Evolutionary conservation across 192 early-diverging fungal species (phyloP).

Genomic region (Backusella macrospora): DNA sequence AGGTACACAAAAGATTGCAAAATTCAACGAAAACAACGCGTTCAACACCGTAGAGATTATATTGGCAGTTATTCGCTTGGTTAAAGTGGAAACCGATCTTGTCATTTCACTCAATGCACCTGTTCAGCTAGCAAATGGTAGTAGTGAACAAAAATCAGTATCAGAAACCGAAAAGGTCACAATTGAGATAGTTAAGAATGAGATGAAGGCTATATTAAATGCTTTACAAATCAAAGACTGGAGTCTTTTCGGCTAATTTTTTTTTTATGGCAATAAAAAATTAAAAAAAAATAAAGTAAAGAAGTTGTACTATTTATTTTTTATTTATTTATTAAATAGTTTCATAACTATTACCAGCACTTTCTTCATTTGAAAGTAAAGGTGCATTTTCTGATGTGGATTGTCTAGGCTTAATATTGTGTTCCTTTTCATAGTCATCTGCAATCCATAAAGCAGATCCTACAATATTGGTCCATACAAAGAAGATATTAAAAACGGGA

Average conservation of each 20-base stretch:
- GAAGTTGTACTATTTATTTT: not conserved
- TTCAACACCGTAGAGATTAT: slow-evolving; percentile 66
- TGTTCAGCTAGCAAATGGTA: slow-evolving; percentile 50
- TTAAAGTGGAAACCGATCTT: slow-evolving; percentile 70
- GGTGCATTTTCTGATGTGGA: not conserved
- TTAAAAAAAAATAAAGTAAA: too few relatives aligned
- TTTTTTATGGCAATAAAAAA: too few relatives aligned
- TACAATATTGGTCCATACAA: slow-evolving; percentile 71
- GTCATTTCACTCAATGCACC: slow-evolving; percentile 80
- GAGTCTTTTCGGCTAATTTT: slow-evolving; percentile 66
- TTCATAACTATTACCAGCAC: not conserved
- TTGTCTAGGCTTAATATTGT: not conserved
- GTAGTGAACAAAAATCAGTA: slow-evolving; percentile 45
- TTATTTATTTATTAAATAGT: not conserved
- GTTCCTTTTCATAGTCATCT: slow-evolving; percentile 52
- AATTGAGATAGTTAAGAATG: slow-evolving; percentile 43
- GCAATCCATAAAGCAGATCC: slow-evolving; percentile 65
- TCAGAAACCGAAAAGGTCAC: slow-evolving; percentile 22
- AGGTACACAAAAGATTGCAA: slow-evolving; percentile 73
- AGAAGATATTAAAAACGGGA: slow-evolving; percentile 61
- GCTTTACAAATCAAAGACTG: slow-evolving; percentile 56
- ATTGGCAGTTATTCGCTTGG: slow-evolving; percentile 74
- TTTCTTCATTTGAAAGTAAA: not conserved
- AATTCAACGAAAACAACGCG: slow-evolving; percentile 74
- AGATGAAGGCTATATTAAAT: slow-evolving; percentile 47